Conservation (phyloP, 2,329 filamentous ascomycete species). For the Diaporthe longicolla region DNA sequence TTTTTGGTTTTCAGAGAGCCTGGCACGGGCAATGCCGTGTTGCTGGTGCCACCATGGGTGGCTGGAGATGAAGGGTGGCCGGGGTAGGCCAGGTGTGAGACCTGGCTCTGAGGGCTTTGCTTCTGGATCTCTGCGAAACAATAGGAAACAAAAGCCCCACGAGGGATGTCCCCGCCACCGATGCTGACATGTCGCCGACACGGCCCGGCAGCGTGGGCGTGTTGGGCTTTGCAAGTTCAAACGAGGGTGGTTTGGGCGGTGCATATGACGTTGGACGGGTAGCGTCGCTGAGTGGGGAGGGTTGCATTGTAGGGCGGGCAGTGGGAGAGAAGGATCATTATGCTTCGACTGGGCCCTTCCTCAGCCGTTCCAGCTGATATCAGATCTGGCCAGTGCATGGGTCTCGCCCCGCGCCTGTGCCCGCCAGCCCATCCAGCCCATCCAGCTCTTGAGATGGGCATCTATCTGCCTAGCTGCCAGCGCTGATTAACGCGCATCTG, state of each 20-base stretch:
- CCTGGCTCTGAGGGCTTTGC: background rate
- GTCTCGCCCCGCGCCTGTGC: background rate
- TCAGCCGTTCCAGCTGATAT: constrained; percentile 19
- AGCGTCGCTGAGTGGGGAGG: constrained; percentile 18
- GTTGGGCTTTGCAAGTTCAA: background rate
- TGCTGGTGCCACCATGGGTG: background rate
- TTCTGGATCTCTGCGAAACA: background rate
- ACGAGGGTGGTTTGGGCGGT: background rate
- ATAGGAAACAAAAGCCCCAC: background rate
- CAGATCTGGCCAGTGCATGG: constrained; percentile 10
- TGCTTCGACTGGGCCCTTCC: background rate
- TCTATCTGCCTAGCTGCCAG: background rate
- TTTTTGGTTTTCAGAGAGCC: background rate
- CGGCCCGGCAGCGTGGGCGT: constrained; percentile 20
- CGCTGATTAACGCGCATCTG: constrained; percentile 15
- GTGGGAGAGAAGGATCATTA: constrained; percentile 1
- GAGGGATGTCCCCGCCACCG: constrained; percentile 23
- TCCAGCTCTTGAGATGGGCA: no score
- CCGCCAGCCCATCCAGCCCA: no score
- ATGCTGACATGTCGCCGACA: constrained; percentile 26
- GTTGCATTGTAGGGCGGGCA: constrained; percentile 31
- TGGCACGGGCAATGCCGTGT: background rate
- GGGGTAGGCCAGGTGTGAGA: background rate
- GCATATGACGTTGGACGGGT: constrained; percentile 13
- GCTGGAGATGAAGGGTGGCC: constrained; percentile 12